Evolutionary conservation across 2,329 filamentous ascomycete genomes (phyloP).

Genomic region (Colletotrichum viniferum): DNA sequence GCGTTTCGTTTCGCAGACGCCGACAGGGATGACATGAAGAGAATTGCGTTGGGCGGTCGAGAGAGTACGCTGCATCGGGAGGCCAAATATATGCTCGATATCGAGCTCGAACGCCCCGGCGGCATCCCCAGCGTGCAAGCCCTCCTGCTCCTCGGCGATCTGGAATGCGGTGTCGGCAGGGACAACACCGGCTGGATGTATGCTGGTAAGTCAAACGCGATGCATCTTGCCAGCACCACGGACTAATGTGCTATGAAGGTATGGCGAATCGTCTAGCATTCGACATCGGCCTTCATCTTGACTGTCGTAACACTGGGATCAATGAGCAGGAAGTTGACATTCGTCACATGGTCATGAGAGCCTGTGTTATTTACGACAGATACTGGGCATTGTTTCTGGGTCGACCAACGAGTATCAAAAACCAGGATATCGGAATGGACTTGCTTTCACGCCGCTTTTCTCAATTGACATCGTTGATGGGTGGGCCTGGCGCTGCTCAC

Average conservation of each 20-base stretch:
- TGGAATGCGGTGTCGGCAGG: slow-evolving; percentile 58
- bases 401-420: slow-evolving; percentile 58
- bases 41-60: slow-evolving; percentile 47
- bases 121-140: slow-evolving; percentile 58
- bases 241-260: slow-evolving; percentile 25
- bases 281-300: slow-evolving; percentile 53
- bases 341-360: slow-evolving; percentile 55
- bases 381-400: slow-evolving; percentile 62
- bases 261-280: slow-evolving; percentile 51
- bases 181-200: slow-evolving; percentile 62
- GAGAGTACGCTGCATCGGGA: slow-evolving; percentile 59
- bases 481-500: slow-evolving; percentile 33
- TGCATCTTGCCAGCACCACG: slow-evolving; percentile 25
- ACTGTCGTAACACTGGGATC: slow-evolving; percentile 44
- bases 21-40: slow-evolving; percentile 51
- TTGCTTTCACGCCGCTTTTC: slow-evolving; percentile 50
- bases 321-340: slow-evolving; percentile 51
- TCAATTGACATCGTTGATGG: slow-evolving; percentile 39
- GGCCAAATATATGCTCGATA: slow-evolving; percentile 58
- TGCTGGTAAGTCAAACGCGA: slow-evolving; percentile 41
- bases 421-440: slow-evolving; percentile 53
- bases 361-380: slow-evolving; percentile 58
- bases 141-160: slow-evolving; percentile 53
- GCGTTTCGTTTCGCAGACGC: slow-evolving; percentile 56
- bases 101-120: slow-evolving; percentile 55